phyloP scores from a whole-genome alignment of 176 grass and related monocot genomes.

The Lolium multiflorum region DNA sequence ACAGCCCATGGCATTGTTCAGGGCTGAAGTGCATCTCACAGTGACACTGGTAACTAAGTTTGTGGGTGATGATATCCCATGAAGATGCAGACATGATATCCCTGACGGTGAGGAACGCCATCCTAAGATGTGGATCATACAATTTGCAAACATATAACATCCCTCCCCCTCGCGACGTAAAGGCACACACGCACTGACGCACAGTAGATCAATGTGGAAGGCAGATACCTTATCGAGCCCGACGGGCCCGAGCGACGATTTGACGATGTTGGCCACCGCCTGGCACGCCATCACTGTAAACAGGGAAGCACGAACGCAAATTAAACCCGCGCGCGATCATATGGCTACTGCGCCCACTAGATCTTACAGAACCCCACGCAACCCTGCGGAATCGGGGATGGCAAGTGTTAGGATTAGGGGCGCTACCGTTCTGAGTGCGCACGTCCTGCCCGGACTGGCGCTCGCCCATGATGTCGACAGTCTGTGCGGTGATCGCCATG shows the following conservation, averaged over 20 bases:
- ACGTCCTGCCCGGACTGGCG: constrained; percentile 96
- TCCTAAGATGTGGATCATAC: neutral
- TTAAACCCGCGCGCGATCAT: neutral
- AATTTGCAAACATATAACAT: constrained; percentile 13
- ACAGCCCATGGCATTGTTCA: neutral
- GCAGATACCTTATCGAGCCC: constrained; percentile 87
- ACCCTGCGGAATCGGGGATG: constrained; percentile 25
- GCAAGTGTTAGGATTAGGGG: neutral
- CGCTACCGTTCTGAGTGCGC: constrained; percentile 82
- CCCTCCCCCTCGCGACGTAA: too few relatives aligned
- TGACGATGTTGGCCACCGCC: constrained; percentile 88
- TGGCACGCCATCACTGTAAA: constrained; percentile 76
- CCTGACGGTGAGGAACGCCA: neutral
- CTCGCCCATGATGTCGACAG: constrained; percentile 80
- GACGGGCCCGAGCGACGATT: constrained; percentile 85
- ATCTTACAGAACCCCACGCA: constrained; percentile 28
- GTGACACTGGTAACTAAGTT: neutral
- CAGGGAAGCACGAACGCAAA: neutral
- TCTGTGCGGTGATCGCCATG: constrained; percentile 72
- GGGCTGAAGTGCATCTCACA: neutral
- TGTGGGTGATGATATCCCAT: neutral
- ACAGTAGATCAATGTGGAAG: constrained; percentile 12
- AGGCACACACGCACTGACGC: neutral
- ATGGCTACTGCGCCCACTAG: neutral
- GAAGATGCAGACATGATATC: neutral